phyloP scores from a whole-genome alignment of 1,139 yeast species.

The Chernovozyma sophiae-reginae region DNA sequence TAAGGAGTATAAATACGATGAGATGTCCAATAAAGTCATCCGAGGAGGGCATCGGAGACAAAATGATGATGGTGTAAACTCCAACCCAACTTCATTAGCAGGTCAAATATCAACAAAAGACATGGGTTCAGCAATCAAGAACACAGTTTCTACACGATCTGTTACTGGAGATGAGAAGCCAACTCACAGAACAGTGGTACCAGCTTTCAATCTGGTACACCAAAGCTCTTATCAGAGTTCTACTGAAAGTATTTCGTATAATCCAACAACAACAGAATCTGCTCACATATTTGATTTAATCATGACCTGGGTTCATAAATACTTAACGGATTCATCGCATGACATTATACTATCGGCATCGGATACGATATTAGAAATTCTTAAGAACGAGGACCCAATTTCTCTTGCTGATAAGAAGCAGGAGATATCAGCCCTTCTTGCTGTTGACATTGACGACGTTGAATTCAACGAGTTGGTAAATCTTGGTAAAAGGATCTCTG shows the following conservation, averaged over 20 bases:
- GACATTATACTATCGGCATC: conserved; percentile 53
- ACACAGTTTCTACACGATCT: conserved; percentile 2
- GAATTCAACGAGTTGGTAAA: conserved; percentile 52
- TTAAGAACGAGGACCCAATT: conserved; percentile 42
- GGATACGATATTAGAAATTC: conserved; percentile 58
- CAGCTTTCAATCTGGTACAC: conserved; percentile 4
- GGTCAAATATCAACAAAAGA: conserved; percentile 64
- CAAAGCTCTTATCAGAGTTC: conserved; percentile 10
- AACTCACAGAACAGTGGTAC: neutral
- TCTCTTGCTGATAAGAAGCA: conserved; percentile 28
- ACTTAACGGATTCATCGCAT: conserved; percentile 37
- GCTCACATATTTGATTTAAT: conserved; percentile 28
- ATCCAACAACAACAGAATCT: conserved; percentile 22
- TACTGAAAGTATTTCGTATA: conserved; percentile 21
- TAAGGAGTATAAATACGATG: conserved; percentile 45
- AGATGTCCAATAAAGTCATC: conserved; percentile 74
- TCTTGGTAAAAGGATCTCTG: conserved; percentile 55
- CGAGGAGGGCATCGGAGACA: conserved; percentile 48
- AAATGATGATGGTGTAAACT: conserved; percentile 43
- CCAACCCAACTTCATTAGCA: conserved; percentile 65
- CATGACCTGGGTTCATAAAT: conserved; percentile 23
- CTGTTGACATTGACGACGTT: conserved; percentile 35
- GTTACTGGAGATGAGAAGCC: conserved; percentile 6
- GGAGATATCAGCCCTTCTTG: conserved; percentile 41
- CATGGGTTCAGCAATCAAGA: conserved; percentile 56